phyloP scores from a whole-genome alignment of 83 land plant genomes.

The Larix sibirica region DNA sequence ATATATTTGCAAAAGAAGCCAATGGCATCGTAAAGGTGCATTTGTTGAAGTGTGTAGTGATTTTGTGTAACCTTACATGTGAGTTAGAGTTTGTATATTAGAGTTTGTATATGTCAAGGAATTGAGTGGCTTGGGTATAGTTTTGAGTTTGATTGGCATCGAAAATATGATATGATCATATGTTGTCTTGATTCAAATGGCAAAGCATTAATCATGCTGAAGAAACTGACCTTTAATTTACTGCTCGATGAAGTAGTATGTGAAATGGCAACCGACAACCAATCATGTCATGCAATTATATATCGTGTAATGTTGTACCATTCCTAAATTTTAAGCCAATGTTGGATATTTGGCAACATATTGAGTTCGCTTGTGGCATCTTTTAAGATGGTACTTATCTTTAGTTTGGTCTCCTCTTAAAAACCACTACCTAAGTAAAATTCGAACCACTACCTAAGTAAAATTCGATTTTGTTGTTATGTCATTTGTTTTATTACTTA shows the following conservation, averaged over 20 bases:
- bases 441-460: too few species aligned
- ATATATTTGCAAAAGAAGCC: slow-evolving; percentile 2
- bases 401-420: too few species aligned
- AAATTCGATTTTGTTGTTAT: too few species aligned
- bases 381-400: too few species aligned
- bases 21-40: background rate
- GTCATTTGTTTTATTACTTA: too few species aligned
- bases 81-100: slow-evolving; percentile 16
- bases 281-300: background rate
- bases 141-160: background rate
- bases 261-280: background rate
- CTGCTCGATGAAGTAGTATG: background rate
- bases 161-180: background rate
- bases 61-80: background rate
- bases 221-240: too few species aligned
- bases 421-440: too few species aligned
- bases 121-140: slow-evolving; percentile 10
- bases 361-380: too few species aligned
- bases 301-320: background rate
- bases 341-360: too few species aligned
- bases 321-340: background rate
- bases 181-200: background rate
- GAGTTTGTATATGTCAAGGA: slow-evolving; percentile 15
- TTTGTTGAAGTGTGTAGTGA: background rate
- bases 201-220: background rate